Base-by-base conservation (phyloP, 179 eudicot species). In the Beta lomatogona region DNA sequence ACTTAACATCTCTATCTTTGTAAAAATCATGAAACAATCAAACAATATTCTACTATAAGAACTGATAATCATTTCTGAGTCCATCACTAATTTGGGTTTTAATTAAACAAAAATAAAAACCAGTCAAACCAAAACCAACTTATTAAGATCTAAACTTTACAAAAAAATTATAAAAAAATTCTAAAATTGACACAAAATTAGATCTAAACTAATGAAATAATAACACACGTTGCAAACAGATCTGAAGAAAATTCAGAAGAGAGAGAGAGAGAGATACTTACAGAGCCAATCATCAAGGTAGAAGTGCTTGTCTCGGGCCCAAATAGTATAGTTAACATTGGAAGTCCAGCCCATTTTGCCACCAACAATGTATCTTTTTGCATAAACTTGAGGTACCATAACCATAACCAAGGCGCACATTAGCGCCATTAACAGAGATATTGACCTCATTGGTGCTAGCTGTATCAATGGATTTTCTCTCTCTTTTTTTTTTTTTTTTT, bases 281-380 rank as follows among this genome's bases (percentile, higher is more conserved):
- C 77, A 75, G 25, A 75, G 77, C 77, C 77, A 75, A 75, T 75
- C 77, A 5, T 64, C 77, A 19, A 36, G 25, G 66, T 75, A 75
- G 63, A 75, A 75, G 65, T 75, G 77, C 28, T 55, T 75, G 36
- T 75, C 77, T 57, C 28, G n/a, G 8, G 65, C 77, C 77, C 77
- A 75, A 58, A 75, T 13, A 68, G 91, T 87, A 88, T 85, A 91
- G 79, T 90, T 90, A 59, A 85, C 87, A 65, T 86, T 87, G 9
- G 89, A 12, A 81, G 58, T 10, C 94, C 94, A 91, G 0, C 94
- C 93, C 71, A 11, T 50, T 9, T 48, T 86, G 13, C 70, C 85
- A 0, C 93, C 94, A 3, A 91, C 91, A 9, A 84, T 82, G 87
- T 76, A 80, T 0, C 91, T 83, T 13, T 64, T 77, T 0, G 88